Evolutionary conservation across 2,329 filamentous ascomycete species (phyloP).

Genomic region (Botryotinia convoluta): DNA sequence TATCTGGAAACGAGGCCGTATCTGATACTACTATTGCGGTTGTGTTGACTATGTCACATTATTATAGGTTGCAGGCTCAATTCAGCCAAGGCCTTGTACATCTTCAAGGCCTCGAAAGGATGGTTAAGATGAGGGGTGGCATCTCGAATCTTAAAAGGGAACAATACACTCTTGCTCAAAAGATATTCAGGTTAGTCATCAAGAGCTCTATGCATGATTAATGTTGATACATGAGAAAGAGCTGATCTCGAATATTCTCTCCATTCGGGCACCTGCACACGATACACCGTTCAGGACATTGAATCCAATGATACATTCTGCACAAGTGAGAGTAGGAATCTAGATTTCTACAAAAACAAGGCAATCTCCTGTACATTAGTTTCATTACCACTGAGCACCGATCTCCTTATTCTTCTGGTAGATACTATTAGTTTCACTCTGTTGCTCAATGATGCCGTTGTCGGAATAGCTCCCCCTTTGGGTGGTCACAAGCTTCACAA

Average conservation of each 20-base stretch:
- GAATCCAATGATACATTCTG: not conserved
- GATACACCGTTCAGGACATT: not conserved
- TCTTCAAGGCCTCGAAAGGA: slow-evolving; percentile 35
- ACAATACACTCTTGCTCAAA: not conserved
- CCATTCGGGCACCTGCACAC: not conserved
- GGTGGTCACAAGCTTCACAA: slow-evolving; percentile 33
- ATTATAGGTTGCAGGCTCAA: slow-evolving; percentile 31
- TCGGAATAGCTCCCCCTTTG: slow-evolving; percentile 25
- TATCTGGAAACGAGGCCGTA: slow-evolving; percentile 31
- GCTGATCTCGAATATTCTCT: slow-evolving; percentile 1
- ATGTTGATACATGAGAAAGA: not conserved
- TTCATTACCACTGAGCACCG: not conserved
- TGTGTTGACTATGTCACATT: slow-evolving; percentile 35
- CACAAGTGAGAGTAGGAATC: too few relatives aligned
- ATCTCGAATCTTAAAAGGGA: not conserved
- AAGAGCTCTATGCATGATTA: too few relatives aligned
- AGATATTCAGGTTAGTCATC: not conserved
- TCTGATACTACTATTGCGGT: slow-evolving; percentile 36
- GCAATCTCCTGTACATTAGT: not conserved
- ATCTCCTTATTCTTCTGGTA: not conserved
- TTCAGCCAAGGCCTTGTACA: slow-evolving; percentile 35
- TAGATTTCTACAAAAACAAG: not conserved
- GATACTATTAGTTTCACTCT: not conserved
- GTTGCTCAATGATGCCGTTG: slow-evolving; percentile 24
- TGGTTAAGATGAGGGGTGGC: slow-evolving; percentile 36